Conservation (phyloP, 192 early-diverging fungal species). For the Coemansia sp. region DNA sequence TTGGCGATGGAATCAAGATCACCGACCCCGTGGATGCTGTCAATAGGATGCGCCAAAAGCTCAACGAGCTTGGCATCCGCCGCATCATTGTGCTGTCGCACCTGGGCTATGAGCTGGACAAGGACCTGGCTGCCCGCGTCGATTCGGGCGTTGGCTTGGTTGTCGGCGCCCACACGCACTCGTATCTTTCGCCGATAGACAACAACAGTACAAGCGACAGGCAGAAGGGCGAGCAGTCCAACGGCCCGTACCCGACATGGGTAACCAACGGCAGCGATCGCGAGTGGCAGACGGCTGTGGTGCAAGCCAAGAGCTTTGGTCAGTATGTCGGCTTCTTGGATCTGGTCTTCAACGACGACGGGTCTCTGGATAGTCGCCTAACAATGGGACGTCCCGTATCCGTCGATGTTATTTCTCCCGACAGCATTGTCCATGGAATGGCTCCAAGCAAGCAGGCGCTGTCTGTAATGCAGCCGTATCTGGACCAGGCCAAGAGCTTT, state of each 20-base stretch:
- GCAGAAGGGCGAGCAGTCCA: conserved; percentile 7
- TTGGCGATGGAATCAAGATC: conserved; percentile 56
- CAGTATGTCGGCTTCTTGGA: conserved; percentile 72
- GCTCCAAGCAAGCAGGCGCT: conserved; percentile 15
- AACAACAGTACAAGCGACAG: conserved; percentile 3
- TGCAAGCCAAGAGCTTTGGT: conserved; percentile 73
- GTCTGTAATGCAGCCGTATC: conserved; percentile 23
- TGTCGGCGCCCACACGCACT: conserved; percentile 80
- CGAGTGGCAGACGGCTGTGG: conserved; percentile 70
- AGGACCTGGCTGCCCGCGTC: conserved; percentile 60
- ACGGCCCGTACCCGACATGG: conserved; percentile 71
- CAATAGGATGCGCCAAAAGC: conserved; percentile 62
- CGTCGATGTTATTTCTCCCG: conserved; percentile 57
- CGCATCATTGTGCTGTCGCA: conserved; percentile 74
- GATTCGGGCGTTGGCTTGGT: conserved; percentile 64
- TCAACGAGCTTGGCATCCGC: conserved; percentile 66
- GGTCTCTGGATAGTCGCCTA: conserved; percentile 56
- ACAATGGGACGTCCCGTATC: conserved; percentile 64
- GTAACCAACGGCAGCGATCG: conserved; percentile 54
- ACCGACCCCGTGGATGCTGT: conserved; percentile 64
- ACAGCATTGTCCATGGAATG: conserved; percentile 58
- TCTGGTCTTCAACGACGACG: conserved; percentile 63
- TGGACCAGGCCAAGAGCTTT: conserved; percentile 19
- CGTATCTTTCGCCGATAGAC: conserved; percentile 59
- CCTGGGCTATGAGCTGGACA: conserved; percentile 71